Evolutionary conservation across 257 asterid genomes (phyloP), one percentile per base, ranked within the genome.

Genomic region (Nicotiana benthamiana): DNA sequence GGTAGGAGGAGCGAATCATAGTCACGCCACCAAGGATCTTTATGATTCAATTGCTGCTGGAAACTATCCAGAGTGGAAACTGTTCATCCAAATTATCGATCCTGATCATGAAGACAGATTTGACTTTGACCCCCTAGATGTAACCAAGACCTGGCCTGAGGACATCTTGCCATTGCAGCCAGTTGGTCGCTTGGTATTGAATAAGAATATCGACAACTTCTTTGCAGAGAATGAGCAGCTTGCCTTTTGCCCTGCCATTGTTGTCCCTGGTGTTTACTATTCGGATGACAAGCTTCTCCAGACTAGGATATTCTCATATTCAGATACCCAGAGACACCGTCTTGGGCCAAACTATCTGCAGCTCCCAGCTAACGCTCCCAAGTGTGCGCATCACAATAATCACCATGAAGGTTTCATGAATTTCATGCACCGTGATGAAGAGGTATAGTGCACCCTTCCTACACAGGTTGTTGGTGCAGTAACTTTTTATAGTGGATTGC

Each of bases 11-110:
- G 77, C 93, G 8, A 96, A 96, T 77, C 99, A 96, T 83, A 96
- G 99, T 82, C 99, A 96, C 48, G 99, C 98, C 75, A 96, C 97
- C 40, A 88, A 96, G 87, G 99, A 96, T 86, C 98, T 96, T 68
- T 92, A 91, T 34, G 97, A 92, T 59, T 91, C 98, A 17, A 96
- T 96, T 61, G 91, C 95, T 12, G 94, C 97, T 5, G 97, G 98
- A 0, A 96, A 90, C 82, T 96, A 87, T 82, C 98, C 99, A 0
- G 99, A 96, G 89, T 96, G 99, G 99, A 96, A 92, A 87, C 97
- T 96, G 70, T 96, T 88, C 80, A 90, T 96, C 81, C 99, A 96
- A 89, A 90, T 66, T 43, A 91, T 96, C 1, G 99, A 96, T 81
- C 99, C 98, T 20, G 93, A 87, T 65, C 92, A 90, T 59, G 99